Conservation (phyloP, 2,329 filamentous ascomycete species). For the Metarhizium rileyi region DNA sequence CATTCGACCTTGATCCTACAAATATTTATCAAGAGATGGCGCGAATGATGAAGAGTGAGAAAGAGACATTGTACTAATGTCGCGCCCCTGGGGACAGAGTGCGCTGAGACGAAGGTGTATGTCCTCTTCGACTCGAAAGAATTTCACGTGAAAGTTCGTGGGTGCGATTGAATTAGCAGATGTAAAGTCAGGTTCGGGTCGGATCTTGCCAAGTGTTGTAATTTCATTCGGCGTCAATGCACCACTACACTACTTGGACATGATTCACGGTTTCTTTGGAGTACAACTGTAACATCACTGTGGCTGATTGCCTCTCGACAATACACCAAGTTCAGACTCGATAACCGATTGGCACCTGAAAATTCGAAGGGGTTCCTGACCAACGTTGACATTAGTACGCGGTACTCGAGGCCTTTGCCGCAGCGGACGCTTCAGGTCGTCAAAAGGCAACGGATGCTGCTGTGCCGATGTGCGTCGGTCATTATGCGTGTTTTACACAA, state of each 20-base stretch:
- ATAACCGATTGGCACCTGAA: not conserved
- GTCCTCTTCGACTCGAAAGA: not conserved
- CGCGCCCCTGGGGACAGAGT: not conserved
- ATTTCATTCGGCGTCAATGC: not conserved
- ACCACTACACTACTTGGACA: not conserved
- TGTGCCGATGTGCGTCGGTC: not conserved
- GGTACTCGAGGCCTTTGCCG: not conserved
- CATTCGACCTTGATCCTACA: not conserved
- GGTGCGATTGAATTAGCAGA: no score
- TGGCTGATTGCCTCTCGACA: not conserved
- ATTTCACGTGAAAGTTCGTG: no score
- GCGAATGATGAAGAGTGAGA: not conserved
- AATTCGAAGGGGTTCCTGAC: not conserved
- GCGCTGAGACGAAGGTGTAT: not conserved
- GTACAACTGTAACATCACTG: not conserved
- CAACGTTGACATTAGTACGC: not conserved
- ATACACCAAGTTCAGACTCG: not conserved
- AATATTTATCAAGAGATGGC: not conserved
- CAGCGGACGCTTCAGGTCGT: not conserved
- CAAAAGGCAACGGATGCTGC: not conserved
- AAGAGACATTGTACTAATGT: not conserved
- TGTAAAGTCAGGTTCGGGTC: not conserved
- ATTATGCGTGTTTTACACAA: not conserved
- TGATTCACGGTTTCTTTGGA: not conserved
- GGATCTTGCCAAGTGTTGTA: not conserved